Evolutionary conservation across 352 stramenopile species (phyloP), one percentile per base, ranked within the genome.

Genomic region (Heterotrichella gracilis): DNA sequence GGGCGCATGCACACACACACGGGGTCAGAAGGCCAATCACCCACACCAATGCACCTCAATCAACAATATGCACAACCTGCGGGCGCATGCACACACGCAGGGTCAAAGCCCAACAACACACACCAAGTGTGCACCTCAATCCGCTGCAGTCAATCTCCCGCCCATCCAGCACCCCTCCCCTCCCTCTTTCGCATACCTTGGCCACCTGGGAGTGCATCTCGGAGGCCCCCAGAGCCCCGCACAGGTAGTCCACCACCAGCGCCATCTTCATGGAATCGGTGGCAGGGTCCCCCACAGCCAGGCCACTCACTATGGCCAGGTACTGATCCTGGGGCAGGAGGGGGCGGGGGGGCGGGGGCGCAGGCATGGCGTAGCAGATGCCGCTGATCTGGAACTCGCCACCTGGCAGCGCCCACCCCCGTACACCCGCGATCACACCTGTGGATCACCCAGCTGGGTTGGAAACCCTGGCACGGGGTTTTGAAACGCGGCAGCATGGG

Each of bases 201-300:
- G 80, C 63, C 0, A 85, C 80, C 70, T 84, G 83, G 21, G 75
- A 53, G 20, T 75, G 75, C 69, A 87, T 81, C 0, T 78, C 75
- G 0, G 73, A 75, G 21, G 77, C 71, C 32, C 82, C 82, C 0
- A 86, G 14, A 4, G 77, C 74, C 20, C 83, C 83, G 0, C 76
- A 76, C 14, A 88, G 73, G 73, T 86, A 89, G 70, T 89, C 82
- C 32, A 83, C 74, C 0, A 87, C 71, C 40, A 87, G 81, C 66
- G 77, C 75, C 19, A 85, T 69, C 19, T 78, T 78, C 25, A 78
- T 71, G 19, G 70, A 25, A 23, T 78, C 73, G 17, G 69, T 71
- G 23, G 79, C 76, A n/a, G n/a, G n/a, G 9, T 41, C 71, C 25
- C 73, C 75, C 0, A 80, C 77, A 19, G 83, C 77, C 9, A 72